phyloP scores from a whole-genome alignment of 495 filamentous ascomycete genomes.

The Hypoxylon fragiforme region DNA sequence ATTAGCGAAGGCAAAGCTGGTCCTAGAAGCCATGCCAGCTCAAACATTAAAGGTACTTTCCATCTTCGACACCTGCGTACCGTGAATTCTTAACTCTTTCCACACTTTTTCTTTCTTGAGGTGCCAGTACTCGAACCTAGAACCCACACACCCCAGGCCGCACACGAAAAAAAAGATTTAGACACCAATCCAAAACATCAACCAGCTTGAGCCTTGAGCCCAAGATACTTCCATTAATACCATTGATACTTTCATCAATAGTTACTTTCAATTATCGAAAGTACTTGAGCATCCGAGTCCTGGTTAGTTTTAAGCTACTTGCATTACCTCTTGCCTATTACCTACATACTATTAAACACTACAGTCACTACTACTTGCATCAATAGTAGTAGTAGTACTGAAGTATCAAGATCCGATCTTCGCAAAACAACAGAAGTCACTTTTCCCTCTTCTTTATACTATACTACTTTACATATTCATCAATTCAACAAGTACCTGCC shows the following conservation, averaged over 20 bases:
- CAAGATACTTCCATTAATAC: neutral
- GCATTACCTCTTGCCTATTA: too few relatives aligned
- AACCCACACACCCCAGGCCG: conserved; percentile 16
- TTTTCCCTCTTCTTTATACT: conserved; percentile 7
- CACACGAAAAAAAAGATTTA: conserved; percentile 23
- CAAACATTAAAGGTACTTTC: conserved; percentile 35
- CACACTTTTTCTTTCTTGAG: conserved; percentile 22
- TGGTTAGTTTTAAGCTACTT: conserved; percentile 19
- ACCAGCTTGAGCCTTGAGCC: conserved; percentile 8
- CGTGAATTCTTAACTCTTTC: conserved; percentile 27
- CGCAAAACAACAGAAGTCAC: conserved; percentile 21
- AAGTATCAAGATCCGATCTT: conserved; percentile 19
- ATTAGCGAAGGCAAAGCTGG: conserved; percentile 8
- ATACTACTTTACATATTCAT: neutral
- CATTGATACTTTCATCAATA: too few relatives aligned
- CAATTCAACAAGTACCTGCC: neutral
- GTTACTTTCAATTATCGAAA: too few relatives aligned
- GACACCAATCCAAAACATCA: conserved; percentile 34
- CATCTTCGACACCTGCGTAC: conserved; percentile 26
- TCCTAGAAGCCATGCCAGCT: conserved; percentile 14
- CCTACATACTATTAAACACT: too few relatives aligned
- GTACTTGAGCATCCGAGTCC: conserved; percentile 27
- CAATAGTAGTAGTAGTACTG: too few relatives aligned
- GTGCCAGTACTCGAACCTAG: conserved; percentile 27
- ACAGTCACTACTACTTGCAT: too few relatives aligned